Conservation (phyloP, 2,329 filamentous ascomycete genomes). For the Penicillium sp. region DNA sequence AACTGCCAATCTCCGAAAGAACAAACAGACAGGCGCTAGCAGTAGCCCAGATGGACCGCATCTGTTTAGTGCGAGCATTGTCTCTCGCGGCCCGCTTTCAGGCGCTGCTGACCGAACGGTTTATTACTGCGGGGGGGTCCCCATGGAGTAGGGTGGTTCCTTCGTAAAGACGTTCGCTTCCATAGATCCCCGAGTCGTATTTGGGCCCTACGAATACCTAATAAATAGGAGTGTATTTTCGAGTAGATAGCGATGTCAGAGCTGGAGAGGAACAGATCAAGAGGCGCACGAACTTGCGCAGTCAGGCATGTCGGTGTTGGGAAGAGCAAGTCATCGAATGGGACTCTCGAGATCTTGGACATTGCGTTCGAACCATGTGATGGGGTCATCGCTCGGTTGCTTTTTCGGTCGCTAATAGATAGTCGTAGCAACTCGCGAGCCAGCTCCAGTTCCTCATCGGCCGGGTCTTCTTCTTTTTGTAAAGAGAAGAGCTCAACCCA, state of each 20-base stretch:
- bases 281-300: constrained; percentile 73
- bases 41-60: constrained; percentile 88
- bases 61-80: constrained; percentile 62
- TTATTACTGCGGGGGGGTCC: constrained; percentile 64
- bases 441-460: constrained; percentile 74
- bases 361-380: constrained; percentile 22
- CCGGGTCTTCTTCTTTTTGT: constrained; percentile 73
- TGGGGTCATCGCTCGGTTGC: constrained; percentile 28
- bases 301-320: constrained; percentile 71
- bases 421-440: constrained; percentile 76
- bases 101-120: constrained; percentile 59
- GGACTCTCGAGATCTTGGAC: constrained; percentile 44
- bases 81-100: constrained; percentile 63
- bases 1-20: constrained; percentile 80
- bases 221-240: constrained; percentile 80
- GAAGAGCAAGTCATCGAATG: constrained; percentile 78
- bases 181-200: constrained; percentile 81
- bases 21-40: constrained; percentile 86
- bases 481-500: constrained; percentile 79
- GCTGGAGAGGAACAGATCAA: constrained; percentile 82
- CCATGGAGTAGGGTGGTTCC: constrained; percentile 73
- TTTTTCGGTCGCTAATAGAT: constrained; percentile 45
- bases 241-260: constrained; percentile 79
- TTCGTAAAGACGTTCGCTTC: constrained; percentile 77
- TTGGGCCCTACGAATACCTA: constrained; percentile 82